phyloP scores from a whole-genome alignment of 306 rosid species.

The Boehmeria nivea region DNA sequence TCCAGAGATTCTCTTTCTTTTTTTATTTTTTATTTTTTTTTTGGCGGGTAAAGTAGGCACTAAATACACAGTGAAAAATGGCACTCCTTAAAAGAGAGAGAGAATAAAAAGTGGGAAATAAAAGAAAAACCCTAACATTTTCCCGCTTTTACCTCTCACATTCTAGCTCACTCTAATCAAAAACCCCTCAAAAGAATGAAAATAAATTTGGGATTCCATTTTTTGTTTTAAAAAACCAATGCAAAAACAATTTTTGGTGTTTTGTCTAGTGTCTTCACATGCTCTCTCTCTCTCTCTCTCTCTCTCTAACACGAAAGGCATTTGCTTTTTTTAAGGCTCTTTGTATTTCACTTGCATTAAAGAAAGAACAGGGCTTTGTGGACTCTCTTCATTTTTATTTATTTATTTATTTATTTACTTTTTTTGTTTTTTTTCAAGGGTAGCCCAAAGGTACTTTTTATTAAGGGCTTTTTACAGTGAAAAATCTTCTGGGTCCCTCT shows the following conservation, averaged over 20 bases:
- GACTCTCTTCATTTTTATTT: neutral
- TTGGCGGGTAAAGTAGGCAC: constrained; percentile 61
- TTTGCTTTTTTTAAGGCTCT: constrained; percentile 23
- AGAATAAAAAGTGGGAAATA: neutral
- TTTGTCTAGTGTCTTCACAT: constrained; percentile 34
- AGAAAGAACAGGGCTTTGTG: constrained; percentile 21
- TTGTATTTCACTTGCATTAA: constrained; percentile 32
- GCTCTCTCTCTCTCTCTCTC: constrained; percentile 22
- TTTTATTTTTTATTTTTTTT: constrained; percentile 18
- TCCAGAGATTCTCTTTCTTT: constrained; percentile 32
- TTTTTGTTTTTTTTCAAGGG: too few species aligned
- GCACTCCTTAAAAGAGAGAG: constrained; percentile 3
- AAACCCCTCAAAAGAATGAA: constrained; percentile 28
- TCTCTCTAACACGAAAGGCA: constrained; percentile 16
- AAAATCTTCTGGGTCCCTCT: constrained; percentile 47
- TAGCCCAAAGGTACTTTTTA: constrained; percentile 8
- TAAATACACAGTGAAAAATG: constrained; percentile 7
- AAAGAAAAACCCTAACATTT: constrained; percentile 22
- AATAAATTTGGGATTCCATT: constrained; percentile 5
- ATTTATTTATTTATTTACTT: neutral
- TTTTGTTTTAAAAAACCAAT: neutral
- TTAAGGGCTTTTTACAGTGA: neutral
- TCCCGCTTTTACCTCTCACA: constrained; percentile 40
- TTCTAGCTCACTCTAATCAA: constrained; percentile 12
- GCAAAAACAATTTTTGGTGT: constrained; percentile 15